A percentile compares a stretch with the other conserved stretches of the same genome.
Conservation (phyloP, 1,139 yeast species). For the Nakaseomyces bracarensis region DNA sequence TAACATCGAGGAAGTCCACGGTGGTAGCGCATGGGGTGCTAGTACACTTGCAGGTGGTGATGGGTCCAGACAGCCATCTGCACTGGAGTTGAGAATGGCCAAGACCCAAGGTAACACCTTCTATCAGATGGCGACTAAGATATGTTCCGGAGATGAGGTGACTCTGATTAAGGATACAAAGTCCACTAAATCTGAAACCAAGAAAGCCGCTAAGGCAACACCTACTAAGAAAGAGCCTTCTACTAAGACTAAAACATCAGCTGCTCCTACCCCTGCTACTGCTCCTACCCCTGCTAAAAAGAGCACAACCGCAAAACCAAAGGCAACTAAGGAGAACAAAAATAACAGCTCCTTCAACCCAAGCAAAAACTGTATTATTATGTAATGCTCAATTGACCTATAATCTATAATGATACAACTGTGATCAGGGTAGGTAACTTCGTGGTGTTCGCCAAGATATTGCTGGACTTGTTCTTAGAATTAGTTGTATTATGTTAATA, state of each 20-base stretch:
- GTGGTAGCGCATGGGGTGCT: constrained; percentile 72
- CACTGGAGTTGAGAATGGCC: constrained; percentile 53
- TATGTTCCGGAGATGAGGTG: neutral
- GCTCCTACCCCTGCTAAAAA: constrained; percentile 6
- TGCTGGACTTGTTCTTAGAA: too few species aligned
- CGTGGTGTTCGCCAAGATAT: too few species aligned
- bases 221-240: constrained; percentile 9
- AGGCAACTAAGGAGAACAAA: constrained; percentile 7
- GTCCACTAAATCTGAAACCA: neutral
- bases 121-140: constrained; percentile 36
- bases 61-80: constrained; percentile 56
- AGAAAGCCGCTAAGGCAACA: constrained; percentile 8
- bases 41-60: constrained; percentile 59
- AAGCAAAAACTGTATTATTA: constrained; percentile 5
- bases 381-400: neutral
- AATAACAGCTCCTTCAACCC: neutral
- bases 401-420: too few species aligned
- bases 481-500: too few species aligned
- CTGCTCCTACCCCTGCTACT: neutral
- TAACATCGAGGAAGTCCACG: constrained; percentile 53
- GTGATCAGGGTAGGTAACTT: too few species aligned
- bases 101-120: constrained; percentile 56
- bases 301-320: constrained; percentile 7
- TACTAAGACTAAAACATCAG: constrained; percentile 6
- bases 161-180: neutral